These are phyloP conservation scores for Populus nigra DNA, from an alignment of 345 rosid genomes.

Conservation along the genomic window DNA sequence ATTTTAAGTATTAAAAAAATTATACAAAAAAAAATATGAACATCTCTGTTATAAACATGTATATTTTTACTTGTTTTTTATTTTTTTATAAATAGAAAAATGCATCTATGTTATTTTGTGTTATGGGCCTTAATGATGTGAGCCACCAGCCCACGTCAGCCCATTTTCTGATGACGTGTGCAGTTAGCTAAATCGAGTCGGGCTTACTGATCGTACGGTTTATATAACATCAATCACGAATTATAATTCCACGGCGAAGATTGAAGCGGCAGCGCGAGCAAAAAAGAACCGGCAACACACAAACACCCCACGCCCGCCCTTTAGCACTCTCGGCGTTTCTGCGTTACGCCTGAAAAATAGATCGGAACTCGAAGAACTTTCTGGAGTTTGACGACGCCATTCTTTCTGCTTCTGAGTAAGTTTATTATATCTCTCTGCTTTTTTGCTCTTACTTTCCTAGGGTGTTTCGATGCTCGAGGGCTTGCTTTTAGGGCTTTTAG, in stretches of 20 bases:
- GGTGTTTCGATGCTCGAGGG: neutral
- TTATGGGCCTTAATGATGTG: neutral
- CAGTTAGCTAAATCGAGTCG: neutral
- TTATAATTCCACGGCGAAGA: neutral
- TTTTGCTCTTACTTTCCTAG: neutral
- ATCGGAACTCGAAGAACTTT: neutral
- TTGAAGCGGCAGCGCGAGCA: neutral
- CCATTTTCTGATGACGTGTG: neutral
- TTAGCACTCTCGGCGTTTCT: neutral
- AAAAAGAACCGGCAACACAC: too few species aligned
- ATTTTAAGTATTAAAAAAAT: too few species aligned
- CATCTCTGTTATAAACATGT: too few species aligned
- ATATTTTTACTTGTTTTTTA: too few species aligned
- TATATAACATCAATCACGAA: neutral
- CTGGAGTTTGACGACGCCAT: neutral
- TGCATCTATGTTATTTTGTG: neutral
- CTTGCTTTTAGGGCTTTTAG: neutral
- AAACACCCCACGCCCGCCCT: neutral
- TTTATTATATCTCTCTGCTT: neutral
- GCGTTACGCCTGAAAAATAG: neutral
- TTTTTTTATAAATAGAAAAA: too few species aligned
- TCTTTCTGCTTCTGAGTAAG: neutral
- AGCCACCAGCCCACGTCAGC: neutral
- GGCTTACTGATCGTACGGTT: neutral
- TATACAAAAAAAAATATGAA: too few species aligned